These are phyloP conservation scores for Phytopythium oedochilum DNA, from an alignment of 352 stramenopile genomes.

Conservation along the genomic window DNA sequence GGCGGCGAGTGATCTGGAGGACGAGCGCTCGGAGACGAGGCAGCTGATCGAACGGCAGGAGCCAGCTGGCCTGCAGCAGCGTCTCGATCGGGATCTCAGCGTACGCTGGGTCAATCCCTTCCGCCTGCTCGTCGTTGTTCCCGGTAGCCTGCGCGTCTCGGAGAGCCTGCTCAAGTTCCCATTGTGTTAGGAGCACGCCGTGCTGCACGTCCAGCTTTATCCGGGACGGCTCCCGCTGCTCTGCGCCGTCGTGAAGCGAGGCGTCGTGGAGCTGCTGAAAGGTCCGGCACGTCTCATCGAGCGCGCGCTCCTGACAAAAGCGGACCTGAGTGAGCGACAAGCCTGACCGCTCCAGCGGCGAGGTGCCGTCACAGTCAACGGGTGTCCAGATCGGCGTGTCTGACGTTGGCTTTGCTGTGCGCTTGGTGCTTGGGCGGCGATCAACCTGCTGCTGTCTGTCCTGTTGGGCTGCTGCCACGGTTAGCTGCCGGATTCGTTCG, in stretches of 20 bases:
- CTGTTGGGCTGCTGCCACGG: neutral
- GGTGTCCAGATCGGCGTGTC: neutral
- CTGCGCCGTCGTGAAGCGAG: slow-evolving; percentile 10
- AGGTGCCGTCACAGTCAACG: neutral
- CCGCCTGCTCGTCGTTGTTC: neutral
- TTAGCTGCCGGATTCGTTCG: slow-evolving; percentile 8
- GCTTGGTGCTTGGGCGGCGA: neutral
- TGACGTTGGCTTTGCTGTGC: neutral
- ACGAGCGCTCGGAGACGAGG: slow-evolving; percentile 33
- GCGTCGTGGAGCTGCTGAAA: slow-evolving; percentile 35
- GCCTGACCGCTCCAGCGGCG: slow-evolving; percentile 33
- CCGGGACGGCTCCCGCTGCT: slow-evolving; percentile 4
- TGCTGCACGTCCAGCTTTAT: slow-evolving; percentile 7
- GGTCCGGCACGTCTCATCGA: slow-evolving; percentile 29
- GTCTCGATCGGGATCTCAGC: slow-evolving; percentile 18
- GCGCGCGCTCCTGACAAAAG: slow-evolving; percentile 49
- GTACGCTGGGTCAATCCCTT: slow-evolving; percentile 2
- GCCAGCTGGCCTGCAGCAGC: slow-evolving; percentile 53
- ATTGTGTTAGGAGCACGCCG: slow-evolving; percentile 51
- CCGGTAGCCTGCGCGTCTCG: neutral
- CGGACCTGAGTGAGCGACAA: slow-evolving; percentile 46
- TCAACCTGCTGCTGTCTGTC: slow-evolving; percentile 6
- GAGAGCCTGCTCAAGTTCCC: slow-evolving; percentile 36
- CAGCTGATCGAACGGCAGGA: slow-evolving; percentile 57
- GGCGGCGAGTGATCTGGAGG: slow-evolving; percentile 48